Evolutionary conservation across 768 basidiomycete genomes (phyloP).

Genomic region (Boletus fagicola): DNA sequence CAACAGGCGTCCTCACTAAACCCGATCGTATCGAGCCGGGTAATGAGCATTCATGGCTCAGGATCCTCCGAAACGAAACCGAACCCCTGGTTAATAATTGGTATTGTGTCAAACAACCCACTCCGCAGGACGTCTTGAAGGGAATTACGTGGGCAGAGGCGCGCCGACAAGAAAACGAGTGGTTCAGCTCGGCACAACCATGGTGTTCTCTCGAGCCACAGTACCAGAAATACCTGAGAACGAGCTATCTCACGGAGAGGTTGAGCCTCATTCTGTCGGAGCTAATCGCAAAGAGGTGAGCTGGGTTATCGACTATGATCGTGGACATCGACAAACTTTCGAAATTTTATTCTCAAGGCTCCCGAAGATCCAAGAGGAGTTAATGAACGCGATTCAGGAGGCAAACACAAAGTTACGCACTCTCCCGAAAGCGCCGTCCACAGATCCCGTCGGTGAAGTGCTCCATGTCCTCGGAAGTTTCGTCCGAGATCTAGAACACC

Average conservation of each 20-base stretch:
- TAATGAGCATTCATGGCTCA: conserved; percentile 46
- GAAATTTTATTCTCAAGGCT: background rate
- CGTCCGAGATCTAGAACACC: conserved; percentile 39
- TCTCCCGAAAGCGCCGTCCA: conserved; percentile 53
- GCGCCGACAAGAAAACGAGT: background rate
- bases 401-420: conserved; percentile 34
- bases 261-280: conserved; percentile 62
- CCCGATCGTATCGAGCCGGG: conserved; percentile 52
- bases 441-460: conserved; percentile 58
- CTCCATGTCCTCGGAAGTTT: conserved; percentile 48
- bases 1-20: background rate
- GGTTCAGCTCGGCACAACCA: conserved; percentile 50
- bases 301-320: background rate
- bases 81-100: conserved; percentile 30
- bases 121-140: conserved; percentile 17
- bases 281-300: conserved; percentile 46
- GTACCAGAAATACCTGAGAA: conserved; percentile 55
- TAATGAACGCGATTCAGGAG: conserved; percentile 43
- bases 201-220: conserved; percentile 54
- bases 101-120: conserved; percentile 44
- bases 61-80: conserved; percentile 53
- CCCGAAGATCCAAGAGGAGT: conserved; percentile 23
- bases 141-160: background rate
- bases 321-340: background rate
- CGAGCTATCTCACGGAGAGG: conserved; percentile 52